phyloP scores from a whole-genome alignment of 176 grass and related monocot genomes.

The Oropetium thomaeum region DNA sequence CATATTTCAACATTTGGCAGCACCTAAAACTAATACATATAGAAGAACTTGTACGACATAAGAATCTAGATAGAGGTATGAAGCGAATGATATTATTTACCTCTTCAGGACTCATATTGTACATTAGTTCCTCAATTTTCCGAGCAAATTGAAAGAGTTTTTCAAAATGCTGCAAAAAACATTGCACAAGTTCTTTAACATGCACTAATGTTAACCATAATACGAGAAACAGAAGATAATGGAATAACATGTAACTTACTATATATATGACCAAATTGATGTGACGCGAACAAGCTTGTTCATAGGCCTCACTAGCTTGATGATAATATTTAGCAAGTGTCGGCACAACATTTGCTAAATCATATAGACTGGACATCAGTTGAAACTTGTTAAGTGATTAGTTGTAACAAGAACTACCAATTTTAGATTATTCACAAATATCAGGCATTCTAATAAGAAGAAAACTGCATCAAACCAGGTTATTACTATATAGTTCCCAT shows the following conservation, averaged over 20 bases:
- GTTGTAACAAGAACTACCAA: neutral
- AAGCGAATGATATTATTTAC: conserved; percentile 16
- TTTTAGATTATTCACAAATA: neutral
- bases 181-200: conserved; percentile 9
- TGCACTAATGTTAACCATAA: neutral
- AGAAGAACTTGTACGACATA: neutral
- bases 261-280: conserved; percentile 99
- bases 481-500: neutral
- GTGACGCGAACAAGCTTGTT: conserved; percentile 85
- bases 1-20: too few species aligned
- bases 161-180: conserved; percentile 70
- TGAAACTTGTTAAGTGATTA: conserved; percentile 18
- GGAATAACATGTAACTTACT: conserved; percentile 44
- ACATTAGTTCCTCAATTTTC: conserved; percentile 81
- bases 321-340: conserved; percentile 97
- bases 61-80: neutral
- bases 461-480: neutral
- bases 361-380: conserved; percentile 56
- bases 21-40: neutral
- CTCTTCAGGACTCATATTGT: conserved; percentile 75
- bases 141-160: conserved; percentile 91
- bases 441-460: neutral
- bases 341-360: conserved; percentile 87
- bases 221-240: conserved; percentile 16
- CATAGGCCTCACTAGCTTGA: conserved; percentile 96